These are phyloP conservation scores for Suaeda aralocaspica DNA, from an alignment of 148 eudicot genomes.

Conservation along the genomic window DNA sequence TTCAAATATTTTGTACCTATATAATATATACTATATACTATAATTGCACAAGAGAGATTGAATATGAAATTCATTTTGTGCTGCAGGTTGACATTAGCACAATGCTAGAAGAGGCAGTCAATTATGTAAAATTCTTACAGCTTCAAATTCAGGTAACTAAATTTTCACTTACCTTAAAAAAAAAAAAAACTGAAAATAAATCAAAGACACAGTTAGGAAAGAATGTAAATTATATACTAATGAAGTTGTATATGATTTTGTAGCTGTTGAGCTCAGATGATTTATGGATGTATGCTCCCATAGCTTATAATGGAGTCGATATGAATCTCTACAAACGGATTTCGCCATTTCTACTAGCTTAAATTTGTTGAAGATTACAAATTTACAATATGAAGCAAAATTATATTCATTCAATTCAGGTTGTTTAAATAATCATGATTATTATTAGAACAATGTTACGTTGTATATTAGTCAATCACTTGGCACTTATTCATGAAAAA, in stretches of 20 bases:
- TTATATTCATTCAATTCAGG: too few relatives aligned
- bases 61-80: background rate
- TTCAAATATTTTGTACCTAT: too few relatives aligned
- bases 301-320: conserved; percentile 68
- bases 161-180: background rate
- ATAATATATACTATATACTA: background rate
- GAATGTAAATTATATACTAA: background rate
- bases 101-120: conserved; percentile 67
- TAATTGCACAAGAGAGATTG: background rate
- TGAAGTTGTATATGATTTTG: background rate
- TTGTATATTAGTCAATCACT: too few relatives aligned
- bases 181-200: background rate
- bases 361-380: background rate
- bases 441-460: too few relatives aligned
- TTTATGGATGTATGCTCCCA: conserved; percentile 68
- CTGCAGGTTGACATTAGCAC: conserved; percentile 66
- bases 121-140: conserved; percentile 62
- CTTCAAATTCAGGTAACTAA: conserved; percentile 46
- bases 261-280: conserved; percentile 78
- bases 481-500: too few relatives aligned
- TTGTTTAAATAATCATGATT: too few relatives aligned
- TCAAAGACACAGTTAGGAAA: background rate
- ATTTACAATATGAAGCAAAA: too few relatives aligned
- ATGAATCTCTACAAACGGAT: conserved; percentile 40
- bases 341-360: conserved; percentile 32